phyloP scores from a whole-genome alignment of 768 basidiomycete species.

The Myochromella boudieri region DNA sequence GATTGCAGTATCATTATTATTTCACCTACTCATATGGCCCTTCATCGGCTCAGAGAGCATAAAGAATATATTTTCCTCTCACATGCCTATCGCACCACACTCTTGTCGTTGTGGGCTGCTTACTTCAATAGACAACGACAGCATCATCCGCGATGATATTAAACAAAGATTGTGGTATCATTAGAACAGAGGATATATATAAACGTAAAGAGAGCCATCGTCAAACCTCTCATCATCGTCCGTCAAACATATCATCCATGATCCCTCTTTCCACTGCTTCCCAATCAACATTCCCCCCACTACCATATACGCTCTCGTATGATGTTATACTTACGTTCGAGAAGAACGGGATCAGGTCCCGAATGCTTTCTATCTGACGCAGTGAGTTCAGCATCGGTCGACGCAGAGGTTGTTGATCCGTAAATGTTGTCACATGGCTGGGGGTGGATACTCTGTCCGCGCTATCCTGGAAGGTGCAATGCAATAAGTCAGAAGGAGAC shows the following conservation, averaged over 20 bases:
- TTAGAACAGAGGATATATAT: constrained; percentile 12
- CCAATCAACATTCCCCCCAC: constrained; percentile 85
- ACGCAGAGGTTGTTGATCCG: constrained; percentile 54
- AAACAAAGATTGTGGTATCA: constrained; percentile 16
- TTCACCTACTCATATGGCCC: background rate
- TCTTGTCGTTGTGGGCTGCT: too few species aligned
- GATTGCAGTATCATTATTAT: constrained; percentile 5
- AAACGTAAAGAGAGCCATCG: background rate
- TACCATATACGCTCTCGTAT: constrained; percentile 89
- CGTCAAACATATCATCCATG: constrained; percentile 89
- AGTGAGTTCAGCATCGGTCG: constrained; percentile 69
- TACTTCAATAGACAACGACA: too few species aligned
- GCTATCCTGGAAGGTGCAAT: constrained; percentile 25
- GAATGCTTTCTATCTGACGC: constrained; percentile 79
- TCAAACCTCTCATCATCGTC: constrained; percentile 39
- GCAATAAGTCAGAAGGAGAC: background rate
- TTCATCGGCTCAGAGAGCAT: too few species aligned
- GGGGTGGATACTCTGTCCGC: constrained; percentile 24
- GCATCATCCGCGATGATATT: too few species aligned
- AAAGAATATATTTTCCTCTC: too few species aligned
- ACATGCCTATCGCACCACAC: too few species aligned
- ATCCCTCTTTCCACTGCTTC: constrained; percentile 81
- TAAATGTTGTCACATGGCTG: constrained; percentile 26
- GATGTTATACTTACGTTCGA: constrained; percentile 83
- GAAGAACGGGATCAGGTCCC: constrained; percentile 89